Base-by-base conservation (phyloP, 257 asterid species). In the Echites panduratus region DNA sequence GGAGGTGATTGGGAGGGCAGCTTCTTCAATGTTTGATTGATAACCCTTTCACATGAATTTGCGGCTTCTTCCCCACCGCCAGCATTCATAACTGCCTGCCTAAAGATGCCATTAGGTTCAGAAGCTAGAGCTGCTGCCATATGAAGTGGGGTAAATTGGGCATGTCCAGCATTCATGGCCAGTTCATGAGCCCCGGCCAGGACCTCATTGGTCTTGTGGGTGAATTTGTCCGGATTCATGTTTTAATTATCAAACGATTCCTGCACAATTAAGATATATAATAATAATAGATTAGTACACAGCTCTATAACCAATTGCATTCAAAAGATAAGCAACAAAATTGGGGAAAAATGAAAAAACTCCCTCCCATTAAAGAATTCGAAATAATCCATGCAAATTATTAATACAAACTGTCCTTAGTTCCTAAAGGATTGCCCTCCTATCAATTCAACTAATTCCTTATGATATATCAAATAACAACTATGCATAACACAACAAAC, bases 141-240 rank as follows among this genome's bases (percentile, higher is more conserved):
- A 35, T 76, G 84, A 26, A 80, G 76, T 0, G 81, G 81, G 8
- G 81, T 80, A n/a, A 80, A 68, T 53, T 80, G 84, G 2, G 79
- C 77, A 73, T 80, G 84, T n/a, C 84, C 81, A 14, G 74, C 81
- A 73, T 64, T 77, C 65, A 80, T 67, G 4, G 84, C 82, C 71
- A 73, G 62, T 52, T 80, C 81, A 66, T 77, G 81, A 41, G 81
- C 77, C 74, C 77, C 81, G 8, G 79, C 79, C 32, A 80, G 74
- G 54, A 74, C 74, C 78, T 82, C 85, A 66, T 82, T 78, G 0
- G 85, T 82, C 85, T 78, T 82, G 81, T 82, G 82, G 22, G 83
- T 82, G 43, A 81, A 81, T 52, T 77, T 81, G 40, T 81, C 85
- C 24, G 85, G 85, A 75, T 81, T 81, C 85, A 81, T 77, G 52